Conservation (phyloP, 2,329 filamentous ascomycete species). For the Beauveria medogensis region DNA sequence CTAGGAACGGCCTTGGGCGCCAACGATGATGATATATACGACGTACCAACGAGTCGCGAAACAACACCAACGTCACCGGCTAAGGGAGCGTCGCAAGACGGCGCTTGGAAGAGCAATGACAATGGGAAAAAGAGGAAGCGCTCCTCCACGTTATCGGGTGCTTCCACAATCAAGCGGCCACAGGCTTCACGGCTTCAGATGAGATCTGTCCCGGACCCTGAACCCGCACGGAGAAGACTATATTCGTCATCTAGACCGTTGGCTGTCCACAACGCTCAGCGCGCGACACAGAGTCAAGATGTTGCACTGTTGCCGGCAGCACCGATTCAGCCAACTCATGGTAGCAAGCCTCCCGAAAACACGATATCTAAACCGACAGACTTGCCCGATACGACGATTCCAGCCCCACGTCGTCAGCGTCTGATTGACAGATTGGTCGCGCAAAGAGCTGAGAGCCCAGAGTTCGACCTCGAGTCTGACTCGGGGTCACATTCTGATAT, state of each 20-base stretch:
- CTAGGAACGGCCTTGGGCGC: neutral
- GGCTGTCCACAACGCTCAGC: neutral
- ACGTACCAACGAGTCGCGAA: slow-evolving; percentile 5
- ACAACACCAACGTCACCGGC: neutral
- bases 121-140: slow-evolving; percentile 8
- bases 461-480: slow-evolving; percentile 19
- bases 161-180: neutral
- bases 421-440: slow-evolving; percentile 36
- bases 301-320: neutral
- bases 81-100: neutral
- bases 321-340: neutral
- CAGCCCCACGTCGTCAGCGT: slow-evolving; percentile 16
- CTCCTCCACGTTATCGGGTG: neutral
- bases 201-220: neutral
- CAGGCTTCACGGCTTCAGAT: neutral
- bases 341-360: neutral
- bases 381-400: neutral
- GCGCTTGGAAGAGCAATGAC: neutral
- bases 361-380: neutral
- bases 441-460: slow-evolving; percentile 29
- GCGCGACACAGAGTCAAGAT: neutral
- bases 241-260: neutral
- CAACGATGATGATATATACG: slow-evolving; percentile 10
- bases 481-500: neutral
- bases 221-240: neutral